Evolutionary conservation across 1,284 basidiomycete species (phyloP), one percentile per base, ranked within the genome.

Genomic region (Papiliotrema fonsecae): DNA sequence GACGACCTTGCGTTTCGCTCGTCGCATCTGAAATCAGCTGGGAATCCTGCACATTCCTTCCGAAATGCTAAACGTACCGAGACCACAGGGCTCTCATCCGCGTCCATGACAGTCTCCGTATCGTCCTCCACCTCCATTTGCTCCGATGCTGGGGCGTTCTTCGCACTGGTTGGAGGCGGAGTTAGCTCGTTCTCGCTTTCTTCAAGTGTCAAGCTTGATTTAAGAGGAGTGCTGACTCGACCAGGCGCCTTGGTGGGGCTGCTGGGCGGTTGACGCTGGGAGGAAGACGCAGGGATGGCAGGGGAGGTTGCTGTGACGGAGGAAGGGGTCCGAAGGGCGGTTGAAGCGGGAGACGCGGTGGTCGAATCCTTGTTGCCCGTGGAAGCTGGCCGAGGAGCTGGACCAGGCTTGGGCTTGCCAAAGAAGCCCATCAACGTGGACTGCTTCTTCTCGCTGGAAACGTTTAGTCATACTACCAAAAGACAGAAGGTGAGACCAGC

Each of bases 341-440:
- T 45, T 22, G 63, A 52, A 10, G 58, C 47, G 10, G 63, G 57
- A 6, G 63, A 57, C 19, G 59, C 60, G n/a, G 52, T 42, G 14
- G 61, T 35, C n/a, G 54, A 49, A 14, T 41, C 18, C 32, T 42
- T 16, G 40, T 51, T 32, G 11, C 14, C 18, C 24, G 38, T 50
- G 21, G 37, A 18, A 41, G 42, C 18, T 22, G 45, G 45, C 27
- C 27, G 26, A 27, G 47, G 53, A 21, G 54, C 35, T 13, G 62
- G 57, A 24, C 64, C 57, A 10, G 65, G 47, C 42, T 65, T 58
- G 13, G 70, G 62, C 26, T 67, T 67, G 31, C 60, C 59, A 49
- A 77, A 77, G 70, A 76, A 77, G 18, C 67, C 58, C 26, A 71
- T 58, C 26, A 77, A 65, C 6, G 74, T 73, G 4, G 70, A 61